Conservation (phyloP, 1,139 yeast species). For the Yamadazyma dendronema region DNA sequence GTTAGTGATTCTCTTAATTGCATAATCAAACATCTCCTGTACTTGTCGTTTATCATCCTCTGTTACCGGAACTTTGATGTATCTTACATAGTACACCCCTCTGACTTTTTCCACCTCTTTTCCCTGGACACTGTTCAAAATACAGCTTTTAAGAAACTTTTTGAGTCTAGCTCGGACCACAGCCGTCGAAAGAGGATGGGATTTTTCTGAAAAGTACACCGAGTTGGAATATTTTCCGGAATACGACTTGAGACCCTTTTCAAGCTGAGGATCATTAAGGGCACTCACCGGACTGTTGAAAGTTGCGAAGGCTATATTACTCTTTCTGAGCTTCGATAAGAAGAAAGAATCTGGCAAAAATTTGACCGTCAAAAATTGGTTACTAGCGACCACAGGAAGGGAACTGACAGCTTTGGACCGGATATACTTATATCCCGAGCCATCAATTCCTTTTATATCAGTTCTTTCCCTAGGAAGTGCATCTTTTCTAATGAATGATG, state of each 20-base stretch:
- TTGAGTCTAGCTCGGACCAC: conserved; percentile 30
- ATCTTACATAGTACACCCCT: conserved; percentile 44
- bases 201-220: conserved; percentile 24
- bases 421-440: conserved; percentile 20
- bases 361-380: conserved; percentile 24
- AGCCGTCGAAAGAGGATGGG: conserved; percentile 35
- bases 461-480: conserved; percentile 26
- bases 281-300: conserved; percentile 28
- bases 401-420: conserved; percentile 14
- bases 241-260: conserved; percentile 22
- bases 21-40: conserved; percentile 24
- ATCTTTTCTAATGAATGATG: conserved; percentile 9
- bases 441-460: conserved; percentile 42
- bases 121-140: conserved; percentile 19
- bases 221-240: conserved; percentile 26
- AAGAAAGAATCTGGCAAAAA: conserved; percentile 31
- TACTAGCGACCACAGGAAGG: conserved; percentile 22
- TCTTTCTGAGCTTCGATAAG: conserved; percentile 30
- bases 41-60: conserved; percentile 28
- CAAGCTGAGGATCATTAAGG: conserved; percentile 27
- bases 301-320: conserved; percentile 39
- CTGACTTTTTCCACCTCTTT: conserved; percentile 17
- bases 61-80: conserved; percentile 36
- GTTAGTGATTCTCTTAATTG: conserved; percentile 24
- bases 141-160: conserved; percentile 23